Base-by-base conservation (phyloP, 2,329 filamentous ascomycete species). In the Fusarium sp. region DNA sequence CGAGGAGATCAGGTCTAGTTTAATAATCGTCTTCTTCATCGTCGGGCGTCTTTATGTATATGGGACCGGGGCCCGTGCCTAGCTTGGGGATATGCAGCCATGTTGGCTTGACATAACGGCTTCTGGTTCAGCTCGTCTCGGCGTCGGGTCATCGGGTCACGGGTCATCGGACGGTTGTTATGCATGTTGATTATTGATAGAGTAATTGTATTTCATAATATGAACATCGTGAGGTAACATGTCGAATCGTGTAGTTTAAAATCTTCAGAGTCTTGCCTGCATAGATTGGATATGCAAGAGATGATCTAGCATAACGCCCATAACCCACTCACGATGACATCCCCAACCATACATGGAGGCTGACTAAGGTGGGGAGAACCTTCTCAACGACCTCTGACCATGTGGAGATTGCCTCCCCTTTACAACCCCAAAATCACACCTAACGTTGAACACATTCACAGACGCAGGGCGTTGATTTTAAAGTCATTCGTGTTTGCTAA, bases 51-150 rank as follows among this genome's bases (percentile, higher is more conserved):
- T 37, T 31, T 43, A 29, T 62, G 37, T 52, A 33, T 45, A 41
- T 58, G 68, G 27, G 45, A 39, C 62, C 41, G 56, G 50, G 71
- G 52, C 54, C 63, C 65, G 59, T 59, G 60, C 43, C 52, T 18
- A 57, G 52, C 11, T 31, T 9, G 31, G 20, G 43, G 24, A 58
- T 37, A 58, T 24, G 52, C 50, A 24, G 33, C 27, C 61, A 70
- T 73, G 67, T 75, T 75, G 57, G 64, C 58, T 64, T 73, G 64
- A 57, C 73, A 73, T 68, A 71, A 73, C 58, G 64, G 22, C 29
- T 10, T 50, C 20, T 18, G 20, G 16, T 45, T 31, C 58, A 41
- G 35, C 35, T 59, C 37, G 24, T 41, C 56, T 43, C 35, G 22
- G 22, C 56, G 56, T 41, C 14, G 57, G 57, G 37, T 43, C 37